Base-by-base conservation (phyloP, 805 yeast species). In the Pichia manshurica region DNA sequence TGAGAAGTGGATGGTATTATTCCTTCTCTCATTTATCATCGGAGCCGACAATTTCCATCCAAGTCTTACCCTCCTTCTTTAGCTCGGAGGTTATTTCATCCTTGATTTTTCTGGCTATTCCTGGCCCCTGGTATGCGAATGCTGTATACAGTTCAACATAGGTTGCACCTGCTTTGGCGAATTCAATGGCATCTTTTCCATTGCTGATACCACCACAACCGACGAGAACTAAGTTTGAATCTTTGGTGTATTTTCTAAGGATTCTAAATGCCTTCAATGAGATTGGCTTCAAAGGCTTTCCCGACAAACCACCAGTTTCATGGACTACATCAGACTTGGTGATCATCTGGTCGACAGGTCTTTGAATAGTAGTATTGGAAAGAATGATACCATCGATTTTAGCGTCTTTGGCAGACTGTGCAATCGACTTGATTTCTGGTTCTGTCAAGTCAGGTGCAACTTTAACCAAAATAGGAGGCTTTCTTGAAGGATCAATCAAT, bases 181-280 rank as follows among this genome's bases (percentile, higher is more conserved):
- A 91, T 55, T 90, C 97, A 42, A 90, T 69, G 0, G 90, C 97
- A 62, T 91, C 98, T 54, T 80, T 73, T 47, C 96, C 98, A 21
- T 73, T 68, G n/a, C 84, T 72, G 56, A 91, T 88, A 55, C 98
- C 98, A 48, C 98, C 98, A 67, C 96, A 89, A 31, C 98, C 98
- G 54, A 91, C 77, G 38, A 91, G 73, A 2, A 89, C 85, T 53
- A 89, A 65, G 45, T 79, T 74, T 1, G 84, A 75, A 52, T 79
- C 87, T 58, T 87, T 87, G 33, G 95, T 78, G 61, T 85, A 75
- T 56, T 85, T 82, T 48, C 93, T 80, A 56, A 91, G 79, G 2
- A 77, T 67, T 50, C 73, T 76, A 56, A 91, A 72, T 0, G 95
- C 93, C 52, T 78, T 69, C 49, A 91, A 69, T 2, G 96, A 73